Base-by-base conservation (phyloP, 164 flowering plant species). In the Annona cherimola region DNA sequence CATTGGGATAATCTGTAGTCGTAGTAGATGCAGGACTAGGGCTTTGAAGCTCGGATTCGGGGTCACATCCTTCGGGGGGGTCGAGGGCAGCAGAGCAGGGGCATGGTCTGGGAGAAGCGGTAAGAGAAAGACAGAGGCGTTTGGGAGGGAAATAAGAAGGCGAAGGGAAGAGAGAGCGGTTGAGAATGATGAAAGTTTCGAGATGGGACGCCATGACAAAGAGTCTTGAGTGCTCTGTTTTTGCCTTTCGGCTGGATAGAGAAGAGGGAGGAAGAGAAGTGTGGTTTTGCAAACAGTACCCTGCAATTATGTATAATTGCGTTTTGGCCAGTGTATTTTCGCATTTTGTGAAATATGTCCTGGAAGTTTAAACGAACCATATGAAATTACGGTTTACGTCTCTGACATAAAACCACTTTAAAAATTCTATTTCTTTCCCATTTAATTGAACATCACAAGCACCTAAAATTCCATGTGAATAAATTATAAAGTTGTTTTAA, bases 151-250 rank as follows among this genome's bases (percentile, higher is more conserved):
- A 0, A 65, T 64, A 59, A 40, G 3, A 71, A 45, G 67, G 69
- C 18, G 72, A 2, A 66, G 42, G 2, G 62, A 64, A 41, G 55
- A 73, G 69, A 50, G 66, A 67, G 63, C 69, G 40, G 60, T 78
- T 74, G 16, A 39, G 64, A 55, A 71, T 16, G 20, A 68, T 9
- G 14, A 68, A 66, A 4, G 76, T 45, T 68, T 75, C 75, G 14
- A 75, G 62, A 65, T 50, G 74, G 65, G 66, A 75, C 42, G 76
- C 76, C 81, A 75, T 75, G 2, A 59, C 20, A 42, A 43, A 12
- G 40, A 9, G 54, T 8, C 35, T 1, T 26, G 54, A 61, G 63
- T 4, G 63, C 35, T 26, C 7, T 54, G 59, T 54, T 54, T 54
- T 54, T 14, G 7, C 14, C 59, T 14, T 54, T 54, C 11, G 59